Base-by-base conservation (phyloP, 352 stramenopile genomes). In the Phytophthora sansomeana region DNA sequence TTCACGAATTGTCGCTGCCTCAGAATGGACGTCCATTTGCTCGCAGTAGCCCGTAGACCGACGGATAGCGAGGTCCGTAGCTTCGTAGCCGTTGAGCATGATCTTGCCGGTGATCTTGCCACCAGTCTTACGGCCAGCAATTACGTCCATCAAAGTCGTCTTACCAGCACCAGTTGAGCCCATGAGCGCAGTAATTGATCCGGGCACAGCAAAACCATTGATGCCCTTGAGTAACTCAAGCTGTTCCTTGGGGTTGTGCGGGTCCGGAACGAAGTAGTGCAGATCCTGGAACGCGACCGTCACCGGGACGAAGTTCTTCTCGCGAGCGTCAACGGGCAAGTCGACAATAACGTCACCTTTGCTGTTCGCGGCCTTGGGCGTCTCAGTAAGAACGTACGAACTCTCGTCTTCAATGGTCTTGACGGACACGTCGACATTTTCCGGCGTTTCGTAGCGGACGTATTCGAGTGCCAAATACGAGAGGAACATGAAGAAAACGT, bases 401-500 rank as follows among this genome's bases (percentile, higher is more conserved):
- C n/a, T n/a, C 13, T 58, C 32, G 10, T 68, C 38, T n/a, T 70
- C 62, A 10, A 51, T 11, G n/a, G 30, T 16, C 36, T 69, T 52
- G 21, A 56, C 42, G 1, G 62, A 58, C 2, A 63, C 47, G 32
- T 56, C 39, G 16, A 64, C 53, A 24, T 69, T 63, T 17, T 59
- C 53, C 0, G 62, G 62, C 1, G 44, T 67, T 58, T 65, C n/a
- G n/a, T n/a, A n/a, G n/a, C n/a, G n/a, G n/a, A n/a, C n/a, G n/a
- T n/a, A n/a, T n/a, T n/a, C n/a, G n/a, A n/a, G n/a, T n/a, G n/a
- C n/a, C n/a, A n/a, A n/a, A n/a, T n/a, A n/a, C n/a, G n/a, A n/a
- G n/a, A n/a, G n/a, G n/a, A n/a, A 39, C 62, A 72, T 48, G 36
- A 83, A 67, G 7, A 79, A 21, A n/a, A 84, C 14, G 56, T 78